A percentile compares a stretch with the other conserved stretches of the same genome.
These are phyloP conservation scores for Globisporangium splendens DNA, from an alignment of 352 stramenopile species.

Conservation along the genomic window DNA sequence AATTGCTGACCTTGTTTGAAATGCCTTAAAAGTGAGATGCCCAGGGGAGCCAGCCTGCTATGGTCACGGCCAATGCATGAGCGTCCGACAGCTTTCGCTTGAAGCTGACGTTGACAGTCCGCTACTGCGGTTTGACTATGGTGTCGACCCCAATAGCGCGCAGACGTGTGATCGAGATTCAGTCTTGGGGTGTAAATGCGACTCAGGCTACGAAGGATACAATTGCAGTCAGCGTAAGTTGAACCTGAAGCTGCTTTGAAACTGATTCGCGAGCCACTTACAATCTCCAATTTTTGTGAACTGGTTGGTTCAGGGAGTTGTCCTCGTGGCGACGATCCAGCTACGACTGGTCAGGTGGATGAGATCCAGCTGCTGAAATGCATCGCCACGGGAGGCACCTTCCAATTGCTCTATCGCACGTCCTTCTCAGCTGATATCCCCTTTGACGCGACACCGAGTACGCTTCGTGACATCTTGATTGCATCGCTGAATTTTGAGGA, in stretches of 20 bases:
- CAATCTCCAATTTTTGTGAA: slow-evolving; percentile 1
- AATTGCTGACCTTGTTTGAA: not conserved
- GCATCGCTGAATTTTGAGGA: slow-evolving; percentile 46
- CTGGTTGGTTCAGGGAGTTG: slow-evolving; percentile 58
- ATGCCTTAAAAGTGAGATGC: slow-evolving; percentile 44
- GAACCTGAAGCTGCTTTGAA: not conserved
- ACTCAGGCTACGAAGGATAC: slow-evolving; percentile 87
- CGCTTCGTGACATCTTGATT: slow-evolving; percentile 59
- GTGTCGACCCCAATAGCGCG: slow-evolving; percentile 56
- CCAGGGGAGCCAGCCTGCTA: slow-evolving; percentile 46
- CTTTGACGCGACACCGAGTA: slow-evolving; percentile 32
- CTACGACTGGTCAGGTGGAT: slow-evolving; percentile 73
- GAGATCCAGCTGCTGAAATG: slow-evolving; percentile 82
- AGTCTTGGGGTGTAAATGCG: slow-evolving; percentile 88
- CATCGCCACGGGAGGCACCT: slow-evolving; percentile 42
- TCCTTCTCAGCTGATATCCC: slow-evolving; percentile 47
- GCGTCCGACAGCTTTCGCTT: slow-evolving; percentile 57
- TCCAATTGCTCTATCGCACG: slow-evolving; percentile 62
- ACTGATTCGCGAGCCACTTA: not conserved
- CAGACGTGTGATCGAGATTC: slow-evolving; percentile 77
- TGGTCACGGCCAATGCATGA: slow-evolving; percentile 78
- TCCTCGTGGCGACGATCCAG: slow-evolving; percentile 81
- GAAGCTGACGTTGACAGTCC: slow-evolving; percentile 49
- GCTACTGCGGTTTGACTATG: slow-evolving; percentile 64
- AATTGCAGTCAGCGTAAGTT: slow-evolving; percentile 77